Conservation (phyloP, 768 basidiomycete species). For the Psilocybe tampanensis region DNA sequence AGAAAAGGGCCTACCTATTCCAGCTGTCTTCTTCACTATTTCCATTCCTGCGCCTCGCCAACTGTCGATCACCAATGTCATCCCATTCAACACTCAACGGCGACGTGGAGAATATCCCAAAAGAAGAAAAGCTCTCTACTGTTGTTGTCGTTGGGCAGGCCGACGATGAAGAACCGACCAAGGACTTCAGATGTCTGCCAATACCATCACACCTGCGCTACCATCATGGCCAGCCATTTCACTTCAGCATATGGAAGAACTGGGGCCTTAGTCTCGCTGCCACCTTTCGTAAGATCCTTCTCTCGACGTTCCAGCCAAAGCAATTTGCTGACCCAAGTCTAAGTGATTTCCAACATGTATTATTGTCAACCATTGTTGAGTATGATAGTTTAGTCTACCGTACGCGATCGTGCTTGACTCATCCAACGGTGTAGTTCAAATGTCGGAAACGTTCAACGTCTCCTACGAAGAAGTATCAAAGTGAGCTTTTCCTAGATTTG, state of each 20-base stretch:
- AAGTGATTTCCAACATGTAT: constrained; percentile 72
- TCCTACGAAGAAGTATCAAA: constrained; percentile 22
- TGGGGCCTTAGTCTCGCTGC: constrained; percentile 14
- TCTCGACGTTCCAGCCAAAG: neutral
- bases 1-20: neutral
- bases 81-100: neutral
- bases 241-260: constrained; percentile 12
- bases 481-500: constrained; percentile 5
- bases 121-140: neutral
- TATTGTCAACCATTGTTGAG: constrained; percentile 79
- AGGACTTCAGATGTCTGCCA: constrained; percentile 13
- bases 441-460: constrained; percentile 27
- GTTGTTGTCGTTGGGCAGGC: neutral
- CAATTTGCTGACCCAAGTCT: neutral
- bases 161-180: constrained; percentile 3
- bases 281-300: constrained; percentile 10
- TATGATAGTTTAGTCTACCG: constrained; percentile 1
- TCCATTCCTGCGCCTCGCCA: neutral
- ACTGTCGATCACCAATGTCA: neutral
- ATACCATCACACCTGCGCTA: constrained; percentile 11
- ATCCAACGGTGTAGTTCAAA: constrained; percentile 36
- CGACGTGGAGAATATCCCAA: neutral
- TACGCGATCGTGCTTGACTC: neutral
- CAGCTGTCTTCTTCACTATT: neutral
- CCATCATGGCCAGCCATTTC: constrained; percentile 1